Evolutionary conservation across 495 filamentous ascomycete species (phyloP).

Genomic region (Penicillium macrosclerotiorum): DNA sequence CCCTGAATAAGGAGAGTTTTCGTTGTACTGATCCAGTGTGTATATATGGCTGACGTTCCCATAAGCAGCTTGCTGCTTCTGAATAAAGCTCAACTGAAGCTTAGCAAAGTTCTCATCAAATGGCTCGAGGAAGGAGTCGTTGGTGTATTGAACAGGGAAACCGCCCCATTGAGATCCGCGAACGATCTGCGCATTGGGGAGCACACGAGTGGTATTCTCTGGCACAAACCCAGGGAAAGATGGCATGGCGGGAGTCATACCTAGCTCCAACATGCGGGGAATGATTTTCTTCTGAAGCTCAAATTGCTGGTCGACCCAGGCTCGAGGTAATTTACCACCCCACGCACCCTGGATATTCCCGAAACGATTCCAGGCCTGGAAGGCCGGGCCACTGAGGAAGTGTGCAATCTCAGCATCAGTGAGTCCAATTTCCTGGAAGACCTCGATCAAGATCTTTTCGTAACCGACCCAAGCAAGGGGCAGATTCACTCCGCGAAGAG

Average conservation of each 20-base stretch:
- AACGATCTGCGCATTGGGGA: constrained; percentile 44
- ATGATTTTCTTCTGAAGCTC: constrained; percentile 49
- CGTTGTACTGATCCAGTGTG: constrained; percentile 55
- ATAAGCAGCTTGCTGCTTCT: constrained; percentile 46
- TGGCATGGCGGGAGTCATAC: constrained; percentile 52
- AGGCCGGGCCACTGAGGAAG: constrained; percentile 51
- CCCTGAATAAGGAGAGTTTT: constrained; percentile 51
- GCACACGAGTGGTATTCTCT: constrained; percentile 33
- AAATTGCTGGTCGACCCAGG: constrained; percentile 49
- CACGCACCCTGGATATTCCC: constrained; percentile 55
- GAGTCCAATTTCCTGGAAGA: constrained; percentile 48
- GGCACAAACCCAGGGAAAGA: constrained; percentile 52
- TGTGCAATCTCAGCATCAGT: constrained; percentile 41
- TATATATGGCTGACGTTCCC: constrained; percentile 52
- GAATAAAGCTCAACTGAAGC: constrained; percentile 47
- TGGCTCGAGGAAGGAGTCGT: constrained; percentile 51
- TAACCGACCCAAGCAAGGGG: constrained; percentile 53
- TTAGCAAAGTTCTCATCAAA: constrained; percentile 43
- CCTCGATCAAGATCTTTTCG: constrained; percentile 50
- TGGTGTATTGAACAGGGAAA: constrained; percentile 43
- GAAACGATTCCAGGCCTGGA: constrained; percentile 56
- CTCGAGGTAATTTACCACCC: constrained; percentile 40
- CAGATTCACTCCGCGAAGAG: constrained; percentile 51
- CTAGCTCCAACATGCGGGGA: constrained; percentile 49
- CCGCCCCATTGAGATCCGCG: constrained; percentile 46